Percentiles rank a stretch among this genome's conserved stretches.
Evolutionary conservation across 116 monocot species (phyloP).

Genomic region (Phalaenopsis hybrid): DNA sequence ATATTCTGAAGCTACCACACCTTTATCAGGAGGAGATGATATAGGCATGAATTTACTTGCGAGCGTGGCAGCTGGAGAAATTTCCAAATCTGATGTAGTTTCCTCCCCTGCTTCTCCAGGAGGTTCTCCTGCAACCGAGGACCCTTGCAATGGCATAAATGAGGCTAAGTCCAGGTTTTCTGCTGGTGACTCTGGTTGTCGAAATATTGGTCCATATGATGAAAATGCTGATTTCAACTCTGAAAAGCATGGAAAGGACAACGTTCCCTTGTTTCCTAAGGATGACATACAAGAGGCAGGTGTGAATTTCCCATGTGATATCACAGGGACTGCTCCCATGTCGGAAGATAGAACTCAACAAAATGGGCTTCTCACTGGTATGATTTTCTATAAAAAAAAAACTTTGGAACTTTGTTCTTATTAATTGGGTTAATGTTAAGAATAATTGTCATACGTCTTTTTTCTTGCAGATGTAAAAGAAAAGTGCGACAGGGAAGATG

Average conservation of each 20-base stretch:
- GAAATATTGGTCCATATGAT: slow-evolving; percentile 9
- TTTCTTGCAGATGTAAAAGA: slow-evolving; percentile 12
- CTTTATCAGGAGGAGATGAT: slow-evolving; percentile 47
- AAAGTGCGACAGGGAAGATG: slow-evolving; percentile 16
- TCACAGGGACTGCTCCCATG: not conserved
- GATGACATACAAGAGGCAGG: slow-evolving; percentile 17
- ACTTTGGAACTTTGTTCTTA: slow-evolving; percentile 3
- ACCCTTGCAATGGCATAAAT: slow-evolving; percentile 20
- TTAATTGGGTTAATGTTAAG: slow-evolving; percentile 13
- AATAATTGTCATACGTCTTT: slow-evolving; percentile 9
- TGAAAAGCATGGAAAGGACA: slow-evolving; percentile 24
- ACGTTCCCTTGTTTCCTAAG: slow-evolving; percentile 6
- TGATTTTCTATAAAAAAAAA: not conserved
- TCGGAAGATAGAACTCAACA: slow-evolving; percentile 27
- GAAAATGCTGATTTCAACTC: slow-evolving; percentile 17
- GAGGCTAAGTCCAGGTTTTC: slow-evolving; percentile 18
- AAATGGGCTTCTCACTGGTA: slow-evolving; percentile 12
- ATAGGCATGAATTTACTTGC: slow-evolving; percentile 70
- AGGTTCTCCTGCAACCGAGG: slow-evolving; percentile 26
- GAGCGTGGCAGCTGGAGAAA: slow-evolving; percentile 85
- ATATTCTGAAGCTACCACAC: slow-evolving; percentile 34
- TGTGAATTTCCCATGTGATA: not conserved
- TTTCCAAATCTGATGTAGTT: slow-evolving; percentile 50
- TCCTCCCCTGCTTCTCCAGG: slow-evolving; percentile 41
- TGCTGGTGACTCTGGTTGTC: not conserved